These are phyloP conservation scores for Nakazawaea sp. DNA, from an alignment of 805 yeast genomes.

Conservation along the genomic window DNA sequence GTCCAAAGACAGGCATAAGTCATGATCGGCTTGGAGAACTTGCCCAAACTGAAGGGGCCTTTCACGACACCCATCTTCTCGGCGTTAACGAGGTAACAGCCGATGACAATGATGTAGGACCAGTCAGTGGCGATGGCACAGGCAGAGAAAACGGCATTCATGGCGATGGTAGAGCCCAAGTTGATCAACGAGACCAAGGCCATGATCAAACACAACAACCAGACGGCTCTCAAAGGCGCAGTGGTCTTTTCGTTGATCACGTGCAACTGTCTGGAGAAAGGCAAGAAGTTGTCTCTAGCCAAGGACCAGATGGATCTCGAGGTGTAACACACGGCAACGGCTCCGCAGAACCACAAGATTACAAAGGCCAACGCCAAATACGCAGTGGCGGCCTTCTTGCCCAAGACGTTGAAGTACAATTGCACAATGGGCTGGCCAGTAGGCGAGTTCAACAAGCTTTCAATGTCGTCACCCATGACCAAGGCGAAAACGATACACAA, in stretches of 20 bases:
- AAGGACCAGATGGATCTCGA: constrained; percentile 51
- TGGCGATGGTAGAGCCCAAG: constrained; percentile 35
- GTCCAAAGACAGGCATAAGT: constrained; percentile 36
- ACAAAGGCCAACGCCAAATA: constrained; percentile 41
- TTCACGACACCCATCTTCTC: constrained; percentile 37
- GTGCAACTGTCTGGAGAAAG: constrained; percentile 36
- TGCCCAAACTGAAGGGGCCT: constrained; percentile 44
- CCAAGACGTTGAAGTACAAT: constrained; percentile 42
- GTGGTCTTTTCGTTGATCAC: constrained; percentile 30
- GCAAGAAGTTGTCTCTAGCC: constrained; percentile 50
- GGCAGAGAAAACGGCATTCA: constrained; percentile 48
- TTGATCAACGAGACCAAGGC: constrained; percentile 39
- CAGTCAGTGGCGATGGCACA: constrained; percentile 45
- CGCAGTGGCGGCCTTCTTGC: constrained; percentile 45
- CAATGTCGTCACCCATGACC: constrained; percentile 34
- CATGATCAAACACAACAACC: constrained; percentile 31
- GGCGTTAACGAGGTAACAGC: constrained; percentile 33
- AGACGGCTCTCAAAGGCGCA: constrained; percentile 38
- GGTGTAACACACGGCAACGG: constrained; percentile 41
- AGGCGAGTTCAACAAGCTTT: constrained; percentile 22
- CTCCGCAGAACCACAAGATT: constrained; percentile 47
- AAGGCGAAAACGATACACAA: constrained; percentile 40
- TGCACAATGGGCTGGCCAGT: constrained; percentile 51
- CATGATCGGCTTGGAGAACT: constrained; percentile 32
- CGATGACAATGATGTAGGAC: constrained; percentile 41